Evolutionary conservation across 306 rosid genomes (phyloP).

Genomic region (Vicia villosa): DNA sequence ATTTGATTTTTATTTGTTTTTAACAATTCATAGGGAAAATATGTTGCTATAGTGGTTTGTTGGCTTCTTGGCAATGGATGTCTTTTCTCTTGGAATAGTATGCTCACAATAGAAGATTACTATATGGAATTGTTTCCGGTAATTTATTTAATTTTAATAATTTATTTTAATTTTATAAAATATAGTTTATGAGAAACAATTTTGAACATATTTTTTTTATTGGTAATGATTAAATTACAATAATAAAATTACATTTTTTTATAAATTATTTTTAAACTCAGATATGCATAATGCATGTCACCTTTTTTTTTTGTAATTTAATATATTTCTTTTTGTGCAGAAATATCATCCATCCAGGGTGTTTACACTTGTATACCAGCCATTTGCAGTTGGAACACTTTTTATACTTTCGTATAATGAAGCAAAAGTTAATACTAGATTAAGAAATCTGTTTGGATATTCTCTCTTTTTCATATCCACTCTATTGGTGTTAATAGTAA

Average conservation of each 20-base stretch:
- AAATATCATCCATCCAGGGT: slow-evolving; percentile 79
- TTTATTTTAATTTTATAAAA: neutral
- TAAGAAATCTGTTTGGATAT: slow-evolving; percentile 68
- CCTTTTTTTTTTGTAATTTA: too few relatives aligned
- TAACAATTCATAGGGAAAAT: slow-evolving; percentile 56
- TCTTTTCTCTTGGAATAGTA: slow-evolving; percentile 92
- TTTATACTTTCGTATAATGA: slow-evolving; percentile 56
- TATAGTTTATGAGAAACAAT: neutral
- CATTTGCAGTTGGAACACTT: slow-evolving; percentile 75
- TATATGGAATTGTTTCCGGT: slow-evolving; percentile 75
- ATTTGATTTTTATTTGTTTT: neutral
- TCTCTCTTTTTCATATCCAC: slow-evolving; percentile 62
- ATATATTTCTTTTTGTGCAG: slow-evolving; percentile 48
- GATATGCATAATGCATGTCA: too few relatives aligned
- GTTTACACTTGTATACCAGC: slow-evolving; percentile 84
- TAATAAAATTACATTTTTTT: too few relatives aligned
- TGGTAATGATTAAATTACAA: too few relatives aligned
- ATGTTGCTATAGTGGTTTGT: slow-evolving; percentile 60
- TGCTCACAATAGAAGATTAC: slow-evolving; percentile 85
- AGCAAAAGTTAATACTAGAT: slow-evolving; percentile 72
- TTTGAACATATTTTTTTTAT: too few relatives aligned
- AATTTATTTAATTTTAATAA: neutral
- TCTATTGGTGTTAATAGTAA: slow-evolving; percentile 69
- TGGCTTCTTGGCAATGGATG: slow-evolving; percentile 95
- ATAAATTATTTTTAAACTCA: too few relatives aligned